These are phyloP conservation scores for Arthrocladium fulminans DNA, from an alignment of 2,329 filamentous ascomycete genomes.

Conservation along the genomic window DNA sequence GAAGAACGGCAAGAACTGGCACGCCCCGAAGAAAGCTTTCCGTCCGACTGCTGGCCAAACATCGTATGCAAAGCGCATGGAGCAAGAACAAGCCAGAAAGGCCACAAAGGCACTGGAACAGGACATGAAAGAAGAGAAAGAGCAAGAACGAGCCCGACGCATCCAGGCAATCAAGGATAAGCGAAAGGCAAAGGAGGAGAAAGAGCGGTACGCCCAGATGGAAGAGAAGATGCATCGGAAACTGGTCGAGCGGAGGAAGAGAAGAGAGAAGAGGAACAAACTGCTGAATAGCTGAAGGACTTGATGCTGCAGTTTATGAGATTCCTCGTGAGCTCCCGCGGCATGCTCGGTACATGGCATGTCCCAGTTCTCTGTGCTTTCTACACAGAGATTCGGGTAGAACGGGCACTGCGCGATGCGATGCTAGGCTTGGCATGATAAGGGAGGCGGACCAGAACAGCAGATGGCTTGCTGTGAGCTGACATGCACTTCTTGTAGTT, in stretches of 20 bases:
- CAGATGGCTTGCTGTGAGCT: too few relatives aligned
- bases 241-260: constrained; percentile 82
- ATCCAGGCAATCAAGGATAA: constrained; percentile 76
- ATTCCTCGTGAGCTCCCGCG: too few relatives aligned
- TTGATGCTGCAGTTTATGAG: too few relatives aligned
- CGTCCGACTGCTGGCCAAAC: constrained; percentile 69
- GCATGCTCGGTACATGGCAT: too few relatives aligned
- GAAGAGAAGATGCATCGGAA: constrained; percentile 97
- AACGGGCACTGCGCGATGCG: too few relatives aligned
- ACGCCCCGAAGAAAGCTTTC: constrained; percentile 72
- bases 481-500: too few relatives aligned
- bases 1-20: constrained; percentile 77
- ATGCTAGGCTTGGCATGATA: too few relatives aligned
- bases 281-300: constrained; percentile 22
- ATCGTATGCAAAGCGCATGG: constrained; percentile 67
- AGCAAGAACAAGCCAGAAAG: constrained; percentile 58
- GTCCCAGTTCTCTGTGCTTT: too few relatives aligned
- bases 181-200: constrained; percentile 82
- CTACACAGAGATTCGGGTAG: too few relatives aligned
- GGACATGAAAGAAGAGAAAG: constrained; percentile 93
- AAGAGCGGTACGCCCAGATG: constrained; percentile 84
- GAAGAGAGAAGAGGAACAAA: constrained; percentile 79
- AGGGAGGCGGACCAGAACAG: too few relatives aligned
- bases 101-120: constrained; percentile 89
- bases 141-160: constrained; percentile 69